phyloP scores from a whole-genome alignment of 306 rosid species.

The Acacia confusa region DNA sequence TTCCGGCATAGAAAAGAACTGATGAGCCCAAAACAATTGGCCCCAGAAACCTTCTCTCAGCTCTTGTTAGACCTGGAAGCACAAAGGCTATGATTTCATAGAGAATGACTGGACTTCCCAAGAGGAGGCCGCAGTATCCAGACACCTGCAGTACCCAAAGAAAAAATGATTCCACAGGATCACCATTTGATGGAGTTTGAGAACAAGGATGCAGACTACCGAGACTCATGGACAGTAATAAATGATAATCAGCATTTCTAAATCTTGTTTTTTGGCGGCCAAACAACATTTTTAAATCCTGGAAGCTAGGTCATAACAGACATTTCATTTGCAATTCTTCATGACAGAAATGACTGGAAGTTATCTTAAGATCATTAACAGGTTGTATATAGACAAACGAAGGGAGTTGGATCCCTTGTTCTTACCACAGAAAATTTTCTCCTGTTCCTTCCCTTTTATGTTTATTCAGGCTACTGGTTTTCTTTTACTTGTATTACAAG shows the following conservation, averaged over 20 bases:
- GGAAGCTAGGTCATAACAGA: background rate
- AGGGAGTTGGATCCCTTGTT: background rate
- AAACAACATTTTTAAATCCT: background rate
- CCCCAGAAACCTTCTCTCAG: conserved; percentile 84
- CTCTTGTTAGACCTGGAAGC: conserved; percentile 84
- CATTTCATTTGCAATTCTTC: conserved; percentile 8
- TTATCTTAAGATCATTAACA: background rate
- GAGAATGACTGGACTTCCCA: conserved; percentile 92
- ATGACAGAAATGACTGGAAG: background rate
- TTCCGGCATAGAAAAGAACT: conserved; percentile 89
- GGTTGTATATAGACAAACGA: background rate
- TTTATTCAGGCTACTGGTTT: background rate
- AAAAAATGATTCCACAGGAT: background rate
- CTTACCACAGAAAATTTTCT: background rate
- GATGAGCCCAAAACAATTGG: conserved; percentile 96
- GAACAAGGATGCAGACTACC: background rate
- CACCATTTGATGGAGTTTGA: background rate
- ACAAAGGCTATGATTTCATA: conserved; percentile 90
- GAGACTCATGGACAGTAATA: conserved; percentile 15
- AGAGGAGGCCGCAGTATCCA: conserved; percentile 90
- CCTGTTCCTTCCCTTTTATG: background rate
- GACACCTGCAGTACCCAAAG: conserved; percentile 68
- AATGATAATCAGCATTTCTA: background rate
- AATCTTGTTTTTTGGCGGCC: background rate
- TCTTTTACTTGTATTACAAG: conserved; percentile 1